A percentile compares a stretch with the other conserved stretches of the same genome.
Evolutionary conservation across 164 flowering plant species (phyloP).

Genomic region (Tinospora cordifolia): DNA sequence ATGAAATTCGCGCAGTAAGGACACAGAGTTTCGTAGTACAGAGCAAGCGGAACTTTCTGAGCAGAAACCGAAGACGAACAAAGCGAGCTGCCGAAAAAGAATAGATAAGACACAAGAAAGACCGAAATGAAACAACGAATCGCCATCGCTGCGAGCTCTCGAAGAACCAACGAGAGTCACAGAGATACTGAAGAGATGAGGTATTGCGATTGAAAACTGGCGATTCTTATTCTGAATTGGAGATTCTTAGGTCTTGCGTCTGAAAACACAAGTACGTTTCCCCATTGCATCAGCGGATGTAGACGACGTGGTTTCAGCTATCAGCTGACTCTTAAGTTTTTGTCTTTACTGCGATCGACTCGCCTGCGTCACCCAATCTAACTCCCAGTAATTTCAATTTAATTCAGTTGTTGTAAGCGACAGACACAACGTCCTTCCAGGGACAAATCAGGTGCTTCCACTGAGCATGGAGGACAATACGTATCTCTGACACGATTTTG

Average conservation of each 20-base stretch:
- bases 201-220: neutral
- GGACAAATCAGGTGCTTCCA: no score
- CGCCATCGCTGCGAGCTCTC: slow-evolving; percentile 12
- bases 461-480: no score
- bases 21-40: no score
- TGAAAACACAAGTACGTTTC: no score
- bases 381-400: neutral
- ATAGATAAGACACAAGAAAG: slow-evolving; percentile 4
- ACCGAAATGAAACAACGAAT: neutral
- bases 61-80: slow-evolving; percentile 5
- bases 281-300: no score
- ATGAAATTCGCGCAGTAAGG: slow-evolving; percentile 70
- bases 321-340: neutral
- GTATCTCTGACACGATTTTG: no score
- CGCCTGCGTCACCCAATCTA: neutral
- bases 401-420: no score
- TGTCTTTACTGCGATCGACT: neutral
- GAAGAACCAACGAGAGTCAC: no score
- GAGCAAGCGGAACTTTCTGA: slow-evolving; percentile 17
- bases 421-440: no score
- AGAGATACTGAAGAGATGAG: no score
- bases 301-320: neutral
- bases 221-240: no score
- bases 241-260: neutral
- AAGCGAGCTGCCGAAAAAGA: neutral